A percentile compares a stretch with the other conserved stretches of the same genome.
Evolutionary conservation across 129 eudicot species (phyloP).

Genomic region (Artemisia tridentata): DNA sequence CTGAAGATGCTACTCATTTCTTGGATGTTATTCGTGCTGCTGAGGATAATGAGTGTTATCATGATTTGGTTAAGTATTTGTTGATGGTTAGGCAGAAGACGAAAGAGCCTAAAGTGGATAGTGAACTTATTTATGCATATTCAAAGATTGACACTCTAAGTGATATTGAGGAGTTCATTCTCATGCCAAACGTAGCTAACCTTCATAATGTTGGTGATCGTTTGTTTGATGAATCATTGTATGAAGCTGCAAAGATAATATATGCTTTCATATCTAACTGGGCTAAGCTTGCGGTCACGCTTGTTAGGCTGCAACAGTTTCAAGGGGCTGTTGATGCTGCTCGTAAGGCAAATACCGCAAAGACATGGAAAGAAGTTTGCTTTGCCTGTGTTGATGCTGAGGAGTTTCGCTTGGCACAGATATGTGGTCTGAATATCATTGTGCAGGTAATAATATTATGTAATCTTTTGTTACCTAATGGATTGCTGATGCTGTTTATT

Average conservation of each 20-base stretch:
- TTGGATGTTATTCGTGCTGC: slow-evolving; percentile 81
- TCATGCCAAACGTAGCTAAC: slow-evolving; percentile 97
- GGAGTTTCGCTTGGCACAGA: slow-evolving; percentile 97
- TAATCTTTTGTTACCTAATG: background rate
- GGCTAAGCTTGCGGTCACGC: slow-evolving; percentile 85
- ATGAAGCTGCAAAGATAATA: slow-evolving; percentile 96
- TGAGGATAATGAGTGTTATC: slow-evolving; percentile 72
- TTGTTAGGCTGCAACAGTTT: slow-evolving; percentile 81
- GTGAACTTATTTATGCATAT: slow-evolving; percentile 93
- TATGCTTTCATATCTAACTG: slow-evolving; percentile 93
- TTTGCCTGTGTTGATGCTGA: slow-evolving; percentile 98
- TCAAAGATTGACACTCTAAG: slow-evolving; percentile 85
- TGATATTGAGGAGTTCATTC: slow-evolving; percentile 89
- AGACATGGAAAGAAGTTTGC: slow-evolving; percentile 98
- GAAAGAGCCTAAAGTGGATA: slow-evolving; percentile 93
- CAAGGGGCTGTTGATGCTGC: slow-evolving; percentile 99
- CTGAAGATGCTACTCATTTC: slow-evolving; percentile 89
- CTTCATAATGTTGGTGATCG: slow-evolving; percentile 89
- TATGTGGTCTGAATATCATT: slow-evolving; percentile 89
- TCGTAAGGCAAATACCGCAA: slow-evolving; percentile 86
- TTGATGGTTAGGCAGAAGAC: slow-evolving; percentile 91
- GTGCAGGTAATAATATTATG: slow-evolving; percentile 56
- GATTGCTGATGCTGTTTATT: background rate
- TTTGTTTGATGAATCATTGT: slow-evolving; percentile 84
- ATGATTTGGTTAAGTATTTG: slow-evolving; percentile 79